Evolutionary conservation across 2,329 filamentous ascomycete genomes (phyloP).

Genomic region (Helicocarpus griseus): DNA sequence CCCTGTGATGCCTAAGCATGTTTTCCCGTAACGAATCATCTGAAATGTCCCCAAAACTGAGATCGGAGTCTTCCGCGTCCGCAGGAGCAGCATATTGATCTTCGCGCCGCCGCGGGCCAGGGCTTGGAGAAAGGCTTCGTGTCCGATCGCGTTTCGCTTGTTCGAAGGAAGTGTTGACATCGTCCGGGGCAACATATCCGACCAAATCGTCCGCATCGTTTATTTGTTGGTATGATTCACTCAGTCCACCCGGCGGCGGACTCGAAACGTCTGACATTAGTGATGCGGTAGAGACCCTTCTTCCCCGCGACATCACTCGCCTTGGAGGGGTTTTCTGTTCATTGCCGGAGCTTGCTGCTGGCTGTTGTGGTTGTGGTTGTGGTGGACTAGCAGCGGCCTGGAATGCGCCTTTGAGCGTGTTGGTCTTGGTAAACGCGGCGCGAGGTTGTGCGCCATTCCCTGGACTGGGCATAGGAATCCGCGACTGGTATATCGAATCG

Average conservation of each 20-base stretch:
- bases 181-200: conserved; percentile 26
- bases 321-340: conserved; percentile 18
- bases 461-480: conserved; percentile 20
- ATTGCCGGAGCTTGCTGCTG: conserved; percentile 18
- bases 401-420: conserved; percentile 32
- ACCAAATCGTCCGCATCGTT: conserved; percentile 28
- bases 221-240: conserved; percentile 31
- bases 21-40: conserved; percentile 26
- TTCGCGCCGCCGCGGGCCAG: conserved; percentile 13
- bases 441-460: conserved; percentile 21
- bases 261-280: conserved; percentile 26
- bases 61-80: conserved; percentile 18
- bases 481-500: conserved; percentile 21
- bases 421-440: conserved; percentile 26
- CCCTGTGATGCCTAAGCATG: conserved; percentile 25
- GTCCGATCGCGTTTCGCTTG: conserved; percentile 14
- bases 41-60: conserved; percentile 26
- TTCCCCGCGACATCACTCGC: conserved; percentile 13
- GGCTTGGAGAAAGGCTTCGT: conserved; percentile 17
- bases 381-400: conserved; percentile 23
- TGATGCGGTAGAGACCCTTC: conserved; percentile 18
- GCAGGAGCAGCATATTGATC: conserved; percentile 6
- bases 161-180: conserved; percentile 10
- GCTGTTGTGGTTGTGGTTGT: too few species aligned
- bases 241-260: conserved; percentile 27